Base-by-base conservation (phyloP, 202 grass and related monocot genomes). In the Schoenoplectus tabernaemontani region DNA sequence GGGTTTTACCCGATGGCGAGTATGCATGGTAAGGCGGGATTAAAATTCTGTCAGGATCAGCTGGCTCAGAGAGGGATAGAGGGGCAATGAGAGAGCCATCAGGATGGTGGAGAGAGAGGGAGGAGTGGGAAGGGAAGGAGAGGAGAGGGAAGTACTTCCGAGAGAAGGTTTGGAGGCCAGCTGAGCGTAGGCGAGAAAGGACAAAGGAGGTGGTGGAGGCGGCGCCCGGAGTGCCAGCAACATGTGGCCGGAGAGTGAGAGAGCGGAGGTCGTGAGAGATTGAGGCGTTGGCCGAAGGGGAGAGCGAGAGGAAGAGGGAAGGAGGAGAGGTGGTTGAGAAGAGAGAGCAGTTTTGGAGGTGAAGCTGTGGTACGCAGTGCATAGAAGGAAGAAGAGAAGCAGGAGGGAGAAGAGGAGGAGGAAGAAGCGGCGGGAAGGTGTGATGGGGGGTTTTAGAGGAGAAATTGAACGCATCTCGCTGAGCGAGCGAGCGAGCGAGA, bases 1-100 rank as follows among this genome's bases (percentile, higher is more conserved):
- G 42, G 57, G 81, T 81, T 8, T 69, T 39, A 0, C 87, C 91
- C 4, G 94, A 94, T 3, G 91, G 87, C 7, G 94, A 82, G 61
- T 97, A 97, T 20, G 94, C 94, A 79, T 97, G 91, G 85, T 97
- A 97, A 3, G 94, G 89, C 11, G 20, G 80, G 66, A 91, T 76
- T 68, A 88, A 48, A 48, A 67, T 79, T 47, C 59, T 24, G 0
- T 24, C 69, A 28, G 20, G 56, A 79, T 93, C 94, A 13, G 94
- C 91, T 2, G 94, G 91, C 78, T 97, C 95, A 3, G 84, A 54
- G 42, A 89, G 30, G 20, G 87, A 88, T 0, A 97, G 91, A n/a
- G 5, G 30, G 17, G 78, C 1, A 1, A 94, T 60, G 38, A 84
- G 81, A 65, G 89, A 77, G 1, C 87, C 57, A 38, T 91, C 80